Conservation (phyloP, 2,329 filamentous ascomycete genomes). For the Epichloe bromicola region DNA sequence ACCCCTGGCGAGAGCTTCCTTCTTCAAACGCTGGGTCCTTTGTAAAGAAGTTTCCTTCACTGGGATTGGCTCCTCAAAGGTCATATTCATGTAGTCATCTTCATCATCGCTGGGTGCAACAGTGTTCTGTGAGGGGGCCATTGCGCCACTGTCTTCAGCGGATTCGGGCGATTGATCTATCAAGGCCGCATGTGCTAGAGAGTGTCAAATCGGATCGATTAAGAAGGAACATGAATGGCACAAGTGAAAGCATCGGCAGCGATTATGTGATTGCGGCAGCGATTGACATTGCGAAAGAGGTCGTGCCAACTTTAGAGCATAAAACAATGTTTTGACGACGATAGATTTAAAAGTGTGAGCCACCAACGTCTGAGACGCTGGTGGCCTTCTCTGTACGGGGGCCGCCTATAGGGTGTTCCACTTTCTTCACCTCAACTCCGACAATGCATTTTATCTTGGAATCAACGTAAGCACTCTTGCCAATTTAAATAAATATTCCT, state of each 20-base stretch:
- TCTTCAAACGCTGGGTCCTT: conserved; percentile 38
- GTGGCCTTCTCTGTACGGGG: conserved; percentile 5
- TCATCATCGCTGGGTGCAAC: conserved; percentile 26
- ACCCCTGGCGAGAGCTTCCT: conserved; percentile 54
- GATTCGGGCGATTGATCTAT: not conserved
- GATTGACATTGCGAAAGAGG: not conserved
- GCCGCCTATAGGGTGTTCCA: not conserved
- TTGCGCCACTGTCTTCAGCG: not conserved
- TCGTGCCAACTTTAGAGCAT: not conserved
- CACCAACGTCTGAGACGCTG: no score
- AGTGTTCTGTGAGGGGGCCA: conserved; percentile 2
- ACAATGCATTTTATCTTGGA: not conserved
- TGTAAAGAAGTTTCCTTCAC: conserved; percentile 41
- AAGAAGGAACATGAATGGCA: not conserved
- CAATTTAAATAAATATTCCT: no score
- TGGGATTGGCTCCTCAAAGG: conserved; percentile 56
- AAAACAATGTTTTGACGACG: not conserved
- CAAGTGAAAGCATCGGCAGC: not conserved
- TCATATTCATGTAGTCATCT: conserved; percentile 97
- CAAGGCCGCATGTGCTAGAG: not conserved
- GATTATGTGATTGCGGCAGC: not conserved
- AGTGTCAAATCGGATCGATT: not conserved
- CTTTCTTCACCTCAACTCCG: not conserved
- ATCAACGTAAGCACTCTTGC: not conserved
- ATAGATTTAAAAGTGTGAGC: not conserved